phyloP scores from a whole-genome alignment of 192 early-diverging fungal genomes.

The Podila epigama region DNA sequence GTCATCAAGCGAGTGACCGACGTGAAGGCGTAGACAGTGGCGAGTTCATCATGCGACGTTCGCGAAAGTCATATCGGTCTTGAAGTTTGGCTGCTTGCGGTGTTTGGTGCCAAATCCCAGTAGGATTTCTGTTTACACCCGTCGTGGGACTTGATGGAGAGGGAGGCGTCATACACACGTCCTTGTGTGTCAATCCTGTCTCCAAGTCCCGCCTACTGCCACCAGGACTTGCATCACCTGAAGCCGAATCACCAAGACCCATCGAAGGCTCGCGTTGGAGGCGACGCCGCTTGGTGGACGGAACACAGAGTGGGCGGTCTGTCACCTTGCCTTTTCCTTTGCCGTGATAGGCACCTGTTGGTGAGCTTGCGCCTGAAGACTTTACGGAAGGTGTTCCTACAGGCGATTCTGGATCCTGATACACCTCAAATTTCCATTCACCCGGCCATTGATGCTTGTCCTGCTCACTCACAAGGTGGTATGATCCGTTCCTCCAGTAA shows the following conservation, averaged over 20 bases:
- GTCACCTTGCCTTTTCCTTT: slow-evolving; percentile 45
- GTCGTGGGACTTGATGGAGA: neutral
- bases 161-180: neutral
- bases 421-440: slow-evolving; percentile 47
- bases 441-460: slow-evolving; percentile 43
- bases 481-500: slow-evolving; percentile 34
- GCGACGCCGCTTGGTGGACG: slow-evolving; percentile 14
- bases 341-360: slow-evolving; percentile 11
- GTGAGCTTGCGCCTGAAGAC: neutral
- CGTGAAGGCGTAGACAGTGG: slow-evolving; percentile 19
- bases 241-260: neutral
- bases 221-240: too few species aligned
- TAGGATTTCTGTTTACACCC: neutral
- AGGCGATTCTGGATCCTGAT: slow-evolving; percentile 22
- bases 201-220: too few species aligned
- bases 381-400: neutral
- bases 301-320: slow-evolving; percentile 26
- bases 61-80: slow-evolving; percentile 30
- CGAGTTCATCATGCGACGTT: slow-evolving; percentile 25
- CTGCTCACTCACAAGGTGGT: slow-evolving; percentile 23
- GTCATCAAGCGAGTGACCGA: slow-evolving; percentile 8
- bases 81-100: neutral
- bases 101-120: too few species aligned
- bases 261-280: slow-evolving; percentile 6
- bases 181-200: too few species aligned